Conservation (phyloP, 23 red algal genomes). For the Gracilaria gracilis region DNA sequence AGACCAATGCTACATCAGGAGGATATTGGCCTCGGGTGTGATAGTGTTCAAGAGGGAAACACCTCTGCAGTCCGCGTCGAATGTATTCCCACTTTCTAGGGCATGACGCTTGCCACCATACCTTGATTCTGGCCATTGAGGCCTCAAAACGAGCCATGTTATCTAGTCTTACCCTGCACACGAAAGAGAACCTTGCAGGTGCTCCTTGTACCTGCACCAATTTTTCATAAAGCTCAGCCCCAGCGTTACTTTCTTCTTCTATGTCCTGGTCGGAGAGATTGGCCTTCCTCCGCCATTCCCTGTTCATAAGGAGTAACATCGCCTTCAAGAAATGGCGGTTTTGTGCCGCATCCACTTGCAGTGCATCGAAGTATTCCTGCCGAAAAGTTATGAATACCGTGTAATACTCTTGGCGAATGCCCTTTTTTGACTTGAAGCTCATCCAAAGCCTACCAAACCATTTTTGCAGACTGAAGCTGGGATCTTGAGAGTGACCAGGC, state of each 20-base stretch:
- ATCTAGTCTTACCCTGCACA: constrained; percentile 25
- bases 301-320: constrained; percentile 17
- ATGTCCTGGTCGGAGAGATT: not conserved
- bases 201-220: not conserved
- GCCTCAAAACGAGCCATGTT: constrained; percentile 25
- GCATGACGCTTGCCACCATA: not conserved
- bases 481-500: not conserved
- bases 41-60: constrained; percentile 29
- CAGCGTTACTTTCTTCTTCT: not conserved
- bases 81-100: constrained; percentile 63
- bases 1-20: constrained; percentile 24
- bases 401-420: not conserved
- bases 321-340: constrained; percentile 3
- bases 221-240: not conserved
- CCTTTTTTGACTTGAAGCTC: not conserved
- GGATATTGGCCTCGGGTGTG: constrained; percentile 24
- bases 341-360: not conserved
- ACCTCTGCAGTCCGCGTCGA: constrained; percentile 2
- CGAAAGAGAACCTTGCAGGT: not conserved
- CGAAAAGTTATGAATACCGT: constrained; percentile 9
- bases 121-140: not conserved
- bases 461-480: constrained; percentile 25
- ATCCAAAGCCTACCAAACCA: not conserved
- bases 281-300: constrained; percentile 8
- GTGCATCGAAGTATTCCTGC: constrained; percentile 9